Conservation (phyloP, 352 stramenopile genomes). For the Phytopythium helicoides region DNA sequence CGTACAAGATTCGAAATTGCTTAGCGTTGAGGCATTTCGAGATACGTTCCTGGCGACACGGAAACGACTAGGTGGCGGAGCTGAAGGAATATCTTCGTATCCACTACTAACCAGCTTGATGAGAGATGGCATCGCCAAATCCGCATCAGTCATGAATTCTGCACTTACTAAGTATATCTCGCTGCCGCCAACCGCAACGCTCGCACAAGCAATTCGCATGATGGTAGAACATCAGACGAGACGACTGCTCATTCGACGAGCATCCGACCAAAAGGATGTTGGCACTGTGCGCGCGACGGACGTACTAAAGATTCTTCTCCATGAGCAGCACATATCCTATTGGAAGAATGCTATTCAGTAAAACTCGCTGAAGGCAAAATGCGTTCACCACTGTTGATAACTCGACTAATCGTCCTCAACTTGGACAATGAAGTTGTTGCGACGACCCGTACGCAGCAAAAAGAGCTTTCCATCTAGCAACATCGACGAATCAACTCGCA, state of each 20-base stretch:
- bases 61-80: not conserved
- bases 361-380: conserved; percentile 5
- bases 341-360: no score
- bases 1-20: conserved; percentile 3
- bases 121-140: not conserved
- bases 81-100: not conserved
- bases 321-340: conserved; percentile 38
- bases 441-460: conserved; percentile 65
- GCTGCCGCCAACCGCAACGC: conserved; percentile 20
- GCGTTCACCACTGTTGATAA: not conserved
- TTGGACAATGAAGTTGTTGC: conserved; percentile 83
- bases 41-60: conserved; percentile 25
- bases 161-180: not conserved
- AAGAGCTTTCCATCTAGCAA: conserved; percentile 67
- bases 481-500: conserved; percentile 33
- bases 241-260: conserved; percentile 31
- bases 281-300: conserved; percentile 50
- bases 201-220: conserved; percentile 36
- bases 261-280: conserved; percentile 14
- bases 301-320: conserved; percentile 48
- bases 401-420: conserved; percentile 18
- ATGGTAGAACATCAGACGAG: conserved; percentile 37
- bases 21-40: conserved; percentile 17
- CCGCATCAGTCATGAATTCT: not conserved
- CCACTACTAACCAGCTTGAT: conserved; percentile 1